Conservation (phyloP, 163 green algal species). For the Chlamydomonas reinhardtii region DNA sequence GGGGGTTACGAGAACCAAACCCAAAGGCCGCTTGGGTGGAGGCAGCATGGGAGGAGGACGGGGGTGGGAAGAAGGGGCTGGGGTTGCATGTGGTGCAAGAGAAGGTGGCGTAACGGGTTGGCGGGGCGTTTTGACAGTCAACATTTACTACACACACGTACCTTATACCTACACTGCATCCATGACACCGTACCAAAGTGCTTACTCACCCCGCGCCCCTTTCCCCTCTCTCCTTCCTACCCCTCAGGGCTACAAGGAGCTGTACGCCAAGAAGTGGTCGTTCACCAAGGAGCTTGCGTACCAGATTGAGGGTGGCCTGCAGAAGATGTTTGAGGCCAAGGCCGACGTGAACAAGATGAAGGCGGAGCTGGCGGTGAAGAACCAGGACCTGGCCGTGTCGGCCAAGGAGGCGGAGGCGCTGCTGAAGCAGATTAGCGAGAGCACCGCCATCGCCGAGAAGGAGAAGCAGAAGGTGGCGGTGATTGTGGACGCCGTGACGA, state of each 20-base stretch:
- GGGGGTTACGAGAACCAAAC: too few species aligned
- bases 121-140: too few species aligned
- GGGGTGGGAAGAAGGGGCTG: too few species aligned
- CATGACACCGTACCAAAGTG: too few species aligned
- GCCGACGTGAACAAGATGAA: slow-evolving; percentile 95
- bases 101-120: too few species aligned
- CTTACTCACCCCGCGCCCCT: too few species aligned
- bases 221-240: not conserved
- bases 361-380: slow-evolving; percentile 94
- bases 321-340: slow-evolving; percentile 96
- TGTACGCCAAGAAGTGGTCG: slow-evolving; percentile 89
- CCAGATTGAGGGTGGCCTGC: slow-evolving; percentile 88
- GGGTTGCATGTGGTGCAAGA: too few species aligned
- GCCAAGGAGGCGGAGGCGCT: slow-evolving; percentile 88
- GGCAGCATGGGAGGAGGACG: too few species aligned
- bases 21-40: too few species aligned
- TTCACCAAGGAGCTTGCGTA: slow-evolving; percentile 84
- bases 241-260: slow-evolving; percentile 83
- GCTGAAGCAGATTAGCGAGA: slow-evolving; percentile 91
- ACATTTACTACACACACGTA: too few species aligned
- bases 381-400: slow-evolving; percentile 88
- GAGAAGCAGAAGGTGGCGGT: slow-evolving; percentile 94
- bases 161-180: too few species aligned
- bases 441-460: slow-evolving; percentile 93
- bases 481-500: slow-evolving; percentile 87